A percentile compares a stretch with the other conserved stretches of the same genome.
Evolutionary conservation across 2,329 filamentous ascomycete species (phyloP).

Genomic region (Aureobasidium sp.): DNA sequence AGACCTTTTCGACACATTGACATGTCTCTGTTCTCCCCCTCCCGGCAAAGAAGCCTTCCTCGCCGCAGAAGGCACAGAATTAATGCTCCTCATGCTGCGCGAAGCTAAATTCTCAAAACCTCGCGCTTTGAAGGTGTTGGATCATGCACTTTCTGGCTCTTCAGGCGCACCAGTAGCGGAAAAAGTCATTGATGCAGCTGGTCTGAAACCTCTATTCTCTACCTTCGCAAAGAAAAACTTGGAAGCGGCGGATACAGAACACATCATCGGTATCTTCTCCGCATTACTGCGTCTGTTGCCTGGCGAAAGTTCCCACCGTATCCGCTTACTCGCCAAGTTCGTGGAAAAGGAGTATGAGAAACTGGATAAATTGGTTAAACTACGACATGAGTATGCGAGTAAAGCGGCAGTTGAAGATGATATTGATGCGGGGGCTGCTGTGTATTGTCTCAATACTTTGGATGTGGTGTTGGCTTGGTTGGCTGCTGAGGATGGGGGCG

Average conservation of each 20-base stretch:
- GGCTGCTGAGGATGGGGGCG: constrained; percentile 76
- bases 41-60: constrained; percentile 73
- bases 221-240: constrained; percentile 82
- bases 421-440: constrained; percentile 64
- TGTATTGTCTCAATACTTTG: constrained; percentile 74
- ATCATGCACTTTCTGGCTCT: constrained; percentile 63
- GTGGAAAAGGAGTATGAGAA: constrained; percentile 93
- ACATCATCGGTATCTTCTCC: constrained; percentile 76
- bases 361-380: constrained; percentile 58
- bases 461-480: constrained; percentile 87
- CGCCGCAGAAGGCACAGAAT: constrained; percentile 83
- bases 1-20: constrained; percentile 81
- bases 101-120: constrained; percentile 79
- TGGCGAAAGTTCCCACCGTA: constrained; percentile 65
- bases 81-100: constrained; percentile 83
- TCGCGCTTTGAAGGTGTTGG: constrained; percentile 71
- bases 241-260: constrained; percentile 59
- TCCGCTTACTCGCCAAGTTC: constrained; percentile 85
- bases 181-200: constrained; percentile 70
- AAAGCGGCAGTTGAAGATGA: constrained; percentile 55
- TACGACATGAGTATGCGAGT: constrained; percentile 62
- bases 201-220: constrained; percentile 76
- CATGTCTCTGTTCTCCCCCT: constrained; percentile 67
- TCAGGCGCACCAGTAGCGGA: constrained; percentile 56
- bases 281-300: constrained; percentile 73